Conservation (phyloP, 495 filamentous ascomycete genomes). For the Aspergillus sparsus region DNA sequence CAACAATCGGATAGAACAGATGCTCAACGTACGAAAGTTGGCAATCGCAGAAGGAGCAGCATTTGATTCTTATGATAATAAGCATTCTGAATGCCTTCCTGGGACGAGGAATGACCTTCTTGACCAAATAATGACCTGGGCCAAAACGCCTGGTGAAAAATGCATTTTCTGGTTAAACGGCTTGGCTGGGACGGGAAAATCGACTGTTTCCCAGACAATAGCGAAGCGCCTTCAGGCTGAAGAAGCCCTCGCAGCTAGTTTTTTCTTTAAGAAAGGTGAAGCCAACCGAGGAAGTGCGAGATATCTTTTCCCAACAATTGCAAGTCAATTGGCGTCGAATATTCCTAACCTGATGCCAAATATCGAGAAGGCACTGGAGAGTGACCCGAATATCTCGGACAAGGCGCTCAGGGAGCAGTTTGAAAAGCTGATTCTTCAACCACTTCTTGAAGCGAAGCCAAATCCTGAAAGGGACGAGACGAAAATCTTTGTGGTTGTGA, state of each 20-base stretch:
- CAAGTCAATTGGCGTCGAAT: background rate
- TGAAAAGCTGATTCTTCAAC: background rate
- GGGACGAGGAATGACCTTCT: conserved; percentile 4
- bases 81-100: background rate
- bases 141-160: background rate
- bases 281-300: background rate
- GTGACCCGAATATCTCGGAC: background rate
- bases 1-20: background rate
- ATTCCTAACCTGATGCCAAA: background rate
- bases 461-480: background rate
- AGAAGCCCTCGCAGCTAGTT: background rate
- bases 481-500: background rate
- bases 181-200: conserved; percentile 1
- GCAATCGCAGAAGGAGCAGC: background rate
- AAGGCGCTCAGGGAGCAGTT: background rate
- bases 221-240: background rate
- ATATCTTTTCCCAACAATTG: conserved; percentile 2
- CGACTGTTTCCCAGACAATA: conserved; percentile 1
- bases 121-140: background rate
- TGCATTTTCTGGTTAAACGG: conserved; percentile 7
- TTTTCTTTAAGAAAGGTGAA: conserved; percentile 5
- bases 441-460: background rate
- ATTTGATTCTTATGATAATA: conserved; percentile 1
- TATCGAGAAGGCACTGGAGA: background rate
- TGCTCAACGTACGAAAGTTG: background rate